A percentile compares a stretch with the other conserved stretches of the same genome.
Evolutionary conservation across 352 stramenopile species (phyloP).

Genomic region (Thalassiosira allenii): DNA sequence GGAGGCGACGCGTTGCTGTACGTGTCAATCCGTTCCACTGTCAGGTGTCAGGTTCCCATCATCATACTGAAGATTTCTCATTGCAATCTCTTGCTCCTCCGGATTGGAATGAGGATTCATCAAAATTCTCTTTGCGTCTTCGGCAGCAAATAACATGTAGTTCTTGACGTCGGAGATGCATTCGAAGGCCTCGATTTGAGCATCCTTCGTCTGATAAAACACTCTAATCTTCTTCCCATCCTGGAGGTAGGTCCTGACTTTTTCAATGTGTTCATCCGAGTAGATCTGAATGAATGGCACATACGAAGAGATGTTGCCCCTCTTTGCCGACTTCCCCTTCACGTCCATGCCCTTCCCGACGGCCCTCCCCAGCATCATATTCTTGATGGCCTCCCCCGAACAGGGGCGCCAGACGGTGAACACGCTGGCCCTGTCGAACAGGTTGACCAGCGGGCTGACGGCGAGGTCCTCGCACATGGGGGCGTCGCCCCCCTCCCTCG

Average conservation of each 20-base stretch:
- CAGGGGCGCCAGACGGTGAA: slow-evolving; percentile 38
- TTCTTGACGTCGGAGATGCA: slow-evolving; percentile 35
- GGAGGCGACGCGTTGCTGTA: slow-evolving; percentile 17
- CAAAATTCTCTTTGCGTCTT: background rate
- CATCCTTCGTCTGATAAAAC: slow-evolving; percentile 57
- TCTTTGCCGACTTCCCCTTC: slow-evolving; percentile 58
- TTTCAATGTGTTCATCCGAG: slow-evolving; percentile 52
- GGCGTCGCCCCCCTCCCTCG: slow-evolving; percentile 37
- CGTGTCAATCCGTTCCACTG: slow-evolving; percentile 23
- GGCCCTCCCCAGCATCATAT: slow-evolving; percentile 59
- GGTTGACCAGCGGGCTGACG: slow-evolving; percentile 19
- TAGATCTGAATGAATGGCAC: slow-evolving; percentile 65
- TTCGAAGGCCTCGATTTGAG: slow-evolving; percentile 46
- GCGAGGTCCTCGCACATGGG: slow-evolving; percentile 25
- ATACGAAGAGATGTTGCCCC: slow-evolving; percentile 52
- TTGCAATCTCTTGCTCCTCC: background rate
- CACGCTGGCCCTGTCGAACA: slow-evolving; percentile 49
- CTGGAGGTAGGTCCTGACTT: slow-evolving; percentile 26
- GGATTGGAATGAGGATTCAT: background rate
- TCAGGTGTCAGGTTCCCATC: background rate
- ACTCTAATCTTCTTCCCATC: slow-evolving; percentile 37
- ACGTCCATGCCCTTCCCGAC: slow-evolving; percentile 64
- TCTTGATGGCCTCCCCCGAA: slow-evolving; percentile 52
- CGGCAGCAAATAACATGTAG: background rate
- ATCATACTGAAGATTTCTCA: background rate